Conservation (phyloP, 129 eudicot species). For the Arctium lappa region DNA sequence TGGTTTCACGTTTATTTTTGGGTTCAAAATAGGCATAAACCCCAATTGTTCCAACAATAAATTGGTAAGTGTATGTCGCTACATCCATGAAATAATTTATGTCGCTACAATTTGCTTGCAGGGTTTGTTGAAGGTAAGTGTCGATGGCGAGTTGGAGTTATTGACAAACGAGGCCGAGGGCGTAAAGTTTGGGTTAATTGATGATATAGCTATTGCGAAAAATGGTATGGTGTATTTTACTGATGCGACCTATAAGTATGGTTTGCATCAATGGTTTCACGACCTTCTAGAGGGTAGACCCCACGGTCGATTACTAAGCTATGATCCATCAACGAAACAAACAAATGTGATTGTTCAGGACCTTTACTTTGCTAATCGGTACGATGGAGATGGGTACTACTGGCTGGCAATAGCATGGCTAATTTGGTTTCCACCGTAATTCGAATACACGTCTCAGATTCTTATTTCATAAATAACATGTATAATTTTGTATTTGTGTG, state of each 20-base stretch:
- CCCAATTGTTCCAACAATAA: not conserved
- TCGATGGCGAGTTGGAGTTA: conserved; percentile 15
- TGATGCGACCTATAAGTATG: conserved; percentile 4
- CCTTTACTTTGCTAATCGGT: conserved; percentile 68
- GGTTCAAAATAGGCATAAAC: not conserved
- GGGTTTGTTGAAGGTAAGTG: conserved; percentile 23
- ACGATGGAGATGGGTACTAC: conserved; percentile 68
- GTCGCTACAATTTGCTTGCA: not conserved
- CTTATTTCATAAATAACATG: not conserved
- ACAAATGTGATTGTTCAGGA: conserved; percentile 55
- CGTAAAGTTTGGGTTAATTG: not conserved
- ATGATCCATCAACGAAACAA: conserved; percentile 52
- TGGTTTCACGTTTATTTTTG: not conserved
- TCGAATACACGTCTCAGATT: not conserved
- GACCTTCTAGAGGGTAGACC: conserved; percentile 43
- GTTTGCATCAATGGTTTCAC: not conserved
- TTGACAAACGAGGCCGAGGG: conserved; percentile 26
- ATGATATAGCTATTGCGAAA: conserved; percentile 18
- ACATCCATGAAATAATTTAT: too few relatives aligned
- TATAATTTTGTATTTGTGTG: not conserved
- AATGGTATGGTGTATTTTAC: conserved; percentile 28
- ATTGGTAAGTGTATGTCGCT: too few relatives aligned
- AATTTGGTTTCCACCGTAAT: not conserved
- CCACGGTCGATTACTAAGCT: conserved; percentile 67
- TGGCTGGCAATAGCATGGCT: conserved; percentile 63